Conservation (phyloP, 495 filamentous ascomycete species). For the Bacidia gigantensis region DNA sequence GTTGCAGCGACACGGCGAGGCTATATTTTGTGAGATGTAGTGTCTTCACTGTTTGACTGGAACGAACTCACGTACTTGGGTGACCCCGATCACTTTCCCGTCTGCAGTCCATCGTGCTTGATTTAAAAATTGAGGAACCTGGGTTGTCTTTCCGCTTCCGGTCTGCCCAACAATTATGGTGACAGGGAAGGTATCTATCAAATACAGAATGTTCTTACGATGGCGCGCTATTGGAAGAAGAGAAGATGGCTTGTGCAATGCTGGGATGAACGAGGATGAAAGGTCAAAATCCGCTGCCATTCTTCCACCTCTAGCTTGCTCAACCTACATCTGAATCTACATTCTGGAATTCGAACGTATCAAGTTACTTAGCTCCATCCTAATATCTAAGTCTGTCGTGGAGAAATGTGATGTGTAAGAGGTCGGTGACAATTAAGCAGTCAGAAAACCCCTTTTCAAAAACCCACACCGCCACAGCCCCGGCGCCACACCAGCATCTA, state of each 20-base stretch:
- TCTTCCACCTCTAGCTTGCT: neutral
- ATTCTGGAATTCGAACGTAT: neutral
- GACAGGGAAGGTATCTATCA: slow-evolving; percentile 66
- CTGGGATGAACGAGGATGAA: slow-evolving; percentile 52
- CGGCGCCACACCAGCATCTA: too few relatives aligned
- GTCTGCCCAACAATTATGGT: slow-evolving; percentile 81
- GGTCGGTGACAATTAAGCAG: too few relatives aligned
- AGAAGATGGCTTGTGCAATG: slow-evolving; percentile 62
- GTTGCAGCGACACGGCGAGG: slow-evolving; percentile 95
- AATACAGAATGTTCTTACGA: slow-evolving; percentile 55
- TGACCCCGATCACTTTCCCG: slow-evolving; percentile 72
- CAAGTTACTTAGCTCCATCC: neutral
- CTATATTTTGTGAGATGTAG: slow-evolving; percentile 29
- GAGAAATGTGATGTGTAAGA: neutral
- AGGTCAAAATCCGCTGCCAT: slow-evolving; percentile 32
- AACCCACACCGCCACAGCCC: too few relatives aligned
- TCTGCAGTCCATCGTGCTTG: slow-evolving; percentile 81
- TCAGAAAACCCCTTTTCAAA: too few relatives aligned
- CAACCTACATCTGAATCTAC: neutral
- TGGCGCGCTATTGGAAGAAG: slow-evolving; percentile 69
- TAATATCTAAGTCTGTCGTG: neutral
- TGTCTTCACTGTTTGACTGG: neutral
- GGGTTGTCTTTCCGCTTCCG: slow-evolving; percentile 79
- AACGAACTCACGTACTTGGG: slow-evolving; percentile 51
- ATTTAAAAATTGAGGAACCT: slow-evolving; percentile 79